phyloP scores from a whole-genome alignment of 164 flowering plant genomes.

The Chloranthus sessilifolius region DNA sequence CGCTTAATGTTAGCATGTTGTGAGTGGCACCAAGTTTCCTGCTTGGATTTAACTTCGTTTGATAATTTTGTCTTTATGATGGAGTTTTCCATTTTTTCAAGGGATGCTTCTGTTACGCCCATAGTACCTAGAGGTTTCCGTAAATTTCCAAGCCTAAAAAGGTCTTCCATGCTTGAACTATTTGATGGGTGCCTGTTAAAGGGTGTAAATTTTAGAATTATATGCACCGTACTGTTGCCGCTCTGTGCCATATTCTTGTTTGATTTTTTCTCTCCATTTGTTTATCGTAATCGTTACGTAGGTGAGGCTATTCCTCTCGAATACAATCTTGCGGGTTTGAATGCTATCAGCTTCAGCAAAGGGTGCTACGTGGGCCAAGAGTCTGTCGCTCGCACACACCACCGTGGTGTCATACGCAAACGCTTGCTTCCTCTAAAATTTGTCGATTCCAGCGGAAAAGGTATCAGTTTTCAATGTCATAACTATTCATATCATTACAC shows the following conservation, averaged over 20 bases:
- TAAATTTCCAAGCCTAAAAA: too few relatives aligned
- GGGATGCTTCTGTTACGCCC: too few relatives aligned
- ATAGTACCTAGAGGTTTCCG: too few relatives aligned
- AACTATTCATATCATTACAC: background rate
- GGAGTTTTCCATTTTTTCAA: too few relatives aligned
- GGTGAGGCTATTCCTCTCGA: constrained; percentile 91
- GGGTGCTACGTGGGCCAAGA: constrained; percentile 98
- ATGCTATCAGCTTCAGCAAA: constrained; percentile 85
- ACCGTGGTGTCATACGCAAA: constrained; percentile 76
- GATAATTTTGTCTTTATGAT: too few relatives aligned
- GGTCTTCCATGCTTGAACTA: too few relatives aligned
- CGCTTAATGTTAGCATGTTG: too few relatives aligned
- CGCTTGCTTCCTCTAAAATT: constrained; percentile 73
- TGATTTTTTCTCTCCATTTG: background rate
- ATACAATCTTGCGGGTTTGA: constrained; percentile 72
- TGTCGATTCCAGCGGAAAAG: constrained; percentile 39
- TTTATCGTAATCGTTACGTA: constrained; percentile 14
- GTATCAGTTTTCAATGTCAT: constrained; percentile 20
- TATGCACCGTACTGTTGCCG: too few relatives aligned
- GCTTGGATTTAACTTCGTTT: too few relatives aligned
- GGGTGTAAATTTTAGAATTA: too few relatives aligned
- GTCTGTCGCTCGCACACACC: constrained; percentile 79
- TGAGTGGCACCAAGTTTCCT: too few relatives aligned
- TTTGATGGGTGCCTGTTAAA: too few relatives aligned
- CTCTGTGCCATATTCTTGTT: background rate